Conservation (phyloP, 2,329 filamentous ascomycete genomes). For the Aspergillus piperis region DNA sequence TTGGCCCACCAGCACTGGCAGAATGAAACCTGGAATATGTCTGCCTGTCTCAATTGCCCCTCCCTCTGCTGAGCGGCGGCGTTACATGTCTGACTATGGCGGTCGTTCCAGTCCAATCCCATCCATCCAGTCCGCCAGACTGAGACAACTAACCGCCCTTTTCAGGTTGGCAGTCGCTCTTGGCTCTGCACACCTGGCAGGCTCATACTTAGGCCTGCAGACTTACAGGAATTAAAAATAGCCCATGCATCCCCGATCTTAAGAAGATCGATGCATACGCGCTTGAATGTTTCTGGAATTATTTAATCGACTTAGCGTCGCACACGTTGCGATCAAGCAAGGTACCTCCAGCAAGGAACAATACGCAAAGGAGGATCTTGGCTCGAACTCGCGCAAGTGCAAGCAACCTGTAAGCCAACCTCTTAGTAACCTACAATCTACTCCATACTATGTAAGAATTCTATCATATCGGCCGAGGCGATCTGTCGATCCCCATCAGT, state of each 20-base stretch:
- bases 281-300: background rate
- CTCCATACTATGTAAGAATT: background rate
- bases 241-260: background rate
- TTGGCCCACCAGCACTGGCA: slow-evolving; percentile 10
- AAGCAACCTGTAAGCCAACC: background rate
- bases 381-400: background rate
- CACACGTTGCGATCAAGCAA: background rate
- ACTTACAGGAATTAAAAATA: background rate
- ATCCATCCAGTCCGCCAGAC: background rate
- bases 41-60: slow-evolving; percentile 1
- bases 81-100: background rate
- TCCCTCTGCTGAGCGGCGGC: background rate
- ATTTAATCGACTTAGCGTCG: background rate
- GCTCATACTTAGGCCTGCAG: background rate
- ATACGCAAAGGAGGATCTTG: background rate
- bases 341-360: background rate
- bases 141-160: background rate
- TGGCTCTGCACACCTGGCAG: background rate
- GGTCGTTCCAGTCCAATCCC: background rate
- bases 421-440: background rate
- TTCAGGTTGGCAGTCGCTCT: background rate
- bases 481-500: slow-evolving; percentile 18
- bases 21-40: background rate
- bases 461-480: slow-evolving; percentile 9
- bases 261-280: background rate